These are phyloP conservation scores for Mallotus repandus DNA, from an alignment of 441 rosid species.

Conservation along the genomic window DNA sequence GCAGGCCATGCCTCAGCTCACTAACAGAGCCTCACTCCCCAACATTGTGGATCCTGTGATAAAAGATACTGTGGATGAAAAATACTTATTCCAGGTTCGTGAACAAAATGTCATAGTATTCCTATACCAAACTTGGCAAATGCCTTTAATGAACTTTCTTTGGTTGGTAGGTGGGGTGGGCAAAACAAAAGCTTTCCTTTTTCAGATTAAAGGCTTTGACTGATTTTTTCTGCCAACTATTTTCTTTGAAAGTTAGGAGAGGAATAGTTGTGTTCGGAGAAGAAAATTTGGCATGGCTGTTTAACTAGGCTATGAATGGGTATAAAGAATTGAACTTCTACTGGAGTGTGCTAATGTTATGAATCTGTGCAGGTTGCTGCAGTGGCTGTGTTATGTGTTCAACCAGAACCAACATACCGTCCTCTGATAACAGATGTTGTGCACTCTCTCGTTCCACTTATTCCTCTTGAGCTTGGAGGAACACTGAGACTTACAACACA, in stretches of 20 bases:
- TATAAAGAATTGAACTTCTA: neutral
- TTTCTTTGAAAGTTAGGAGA: slow-evolving; percentile 6
- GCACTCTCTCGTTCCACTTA: slow-evolving; percentile 80
- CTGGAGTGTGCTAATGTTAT: neutral
- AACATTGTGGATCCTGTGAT: slow-evolving; percentile 83
- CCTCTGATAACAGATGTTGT: slow-evolving; percentile 88
- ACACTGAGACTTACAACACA: slow-evolving; percentile 53
- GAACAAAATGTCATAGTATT: neutral
- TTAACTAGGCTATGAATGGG: neutral
- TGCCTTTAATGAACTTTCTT: neutral
- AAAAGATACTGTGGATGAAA: slow-evolving; percentile 71
- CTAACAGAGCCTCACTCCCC: slow-evolving; percentile 86
- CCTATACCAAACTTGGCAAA: neutral
- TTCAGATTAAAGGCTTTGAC: neutral
- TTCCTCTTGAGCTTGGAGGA: slow-evolving; percentile 89
- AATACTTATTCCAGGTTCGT: slow-evolving; percentile 89
- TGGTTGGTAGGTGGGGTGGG: slow-evolving; percentile 8
- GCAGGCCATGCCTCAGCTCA: slow-evolving; percentile 99
- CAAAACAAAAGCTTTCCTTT: neutral
- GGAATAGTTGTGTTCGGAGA: neutral
- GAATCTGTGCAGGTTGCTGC: slow-evolving; percentile 74
- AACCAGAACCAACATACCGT: slow-evolving; percentile 91
- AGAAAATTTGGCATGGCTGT: neutral
- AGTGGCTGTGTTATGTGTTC: slow-evolving; percentile 88
- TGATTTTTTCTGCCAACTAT: neutral